These are phyloP conservation scores for Penicillium lagena DNA, from an alignment of 495 filamentous ascomycete species.

Conservation along the genomic window DNA sequence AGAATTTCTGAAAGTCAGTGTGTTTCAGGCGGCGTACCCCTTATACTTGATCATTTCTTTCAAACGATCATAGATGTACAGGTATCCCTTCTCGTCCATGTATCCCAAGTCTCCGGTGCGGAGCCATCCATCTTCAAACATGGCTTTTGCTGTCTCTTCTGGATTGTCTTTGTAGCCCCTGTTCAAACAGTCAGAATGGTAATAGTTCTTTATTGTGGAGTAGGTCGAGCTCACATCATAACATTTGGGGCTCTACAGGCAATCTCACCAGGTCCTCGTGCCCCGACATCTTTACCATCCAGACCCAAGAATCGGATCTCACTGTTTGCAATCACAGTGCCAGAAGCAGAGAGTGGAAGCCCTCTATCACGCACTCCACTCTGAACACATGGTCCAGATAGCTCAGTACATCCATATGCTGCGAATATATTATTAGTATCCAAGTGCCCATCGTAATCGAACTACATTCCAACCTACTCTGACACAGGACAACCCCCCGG, in stretches of 20 bases:
- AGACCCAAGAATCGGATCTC: constrained; percentile 6
- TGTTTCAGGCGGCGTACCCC: constrained; percentile 2
- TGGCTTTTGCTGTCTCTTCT: neutral
- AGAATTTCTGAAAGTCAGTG: neutral
- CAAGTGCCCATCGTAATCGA: neutral
- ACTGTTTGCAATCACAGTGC: constrained; percentile 5
- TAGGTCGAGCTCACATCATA: constrained; percentile 3
- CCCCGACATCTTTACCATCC: constrained; percentile 1
- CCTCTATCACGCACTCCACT: constrained; percentile 5
- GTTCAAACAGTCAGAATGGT: neutral
- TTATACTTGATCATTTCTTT: constrained; percentile 37
- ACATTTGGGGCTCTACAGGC: constrained; percentile 1
- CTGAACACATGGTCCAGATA: constrained; percentile 2
- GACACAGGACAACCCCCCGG: constrained; percentile 1
- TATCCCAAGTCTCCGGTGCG: constrained; percentile 52
- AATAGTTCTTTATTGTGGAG: neutral
- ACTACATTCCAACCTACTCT: neutral
- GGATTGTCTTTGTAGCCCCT: constrained; percentile 5
- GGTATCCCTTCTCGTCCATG: constrained; percentile 26
- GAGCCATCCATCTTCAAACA: constrained; percentile 31
- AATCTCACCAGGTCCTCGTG: constrained; percentile 5
- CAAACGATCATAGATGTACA: constrained; percentile 28
- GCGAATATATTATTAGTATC: neutral
- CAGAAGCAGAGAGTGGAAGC: constrained; percentile 4
- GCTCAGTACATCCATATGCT: constrained; percentile 7